A percentile compares a stretch with the other conserved stretches of the same genome.
Conservation (phyloP, 768 basidiomycete genomes). For the Tulasnella calospora region DNA sequence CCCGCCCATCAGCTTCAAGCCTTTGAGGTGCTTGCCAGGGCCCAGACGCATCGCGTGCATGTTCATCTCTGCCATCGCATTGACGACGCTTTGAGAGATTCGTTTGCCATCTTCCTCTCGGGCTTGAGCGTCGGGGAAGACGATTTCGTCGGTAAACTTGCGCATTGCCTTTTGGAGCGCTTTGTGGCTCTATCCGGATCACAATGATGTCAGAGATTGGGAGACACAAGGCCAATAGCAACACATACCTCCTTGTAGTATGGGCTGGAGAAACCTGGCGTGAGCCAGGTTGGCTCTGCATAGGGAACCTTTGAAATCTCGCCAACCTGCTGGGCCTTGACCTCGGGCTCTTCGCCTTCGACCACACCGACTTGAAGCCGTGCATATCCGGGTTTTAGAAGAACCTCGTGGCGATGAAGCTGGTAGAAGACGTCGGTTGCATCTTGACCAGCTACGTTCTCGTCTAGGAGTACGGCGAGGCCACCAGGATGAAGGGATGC, state of each 20-base stretch:
- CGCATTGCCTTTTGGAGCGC: conserved; percentile 72
- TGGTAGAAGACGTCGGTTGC: conserved; percentile 79
- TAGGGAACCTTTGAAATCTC: conserved; percentile 75
- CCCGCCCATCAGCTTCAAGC: conserved; percentile 69
- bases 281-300: conserved; percentile 80
- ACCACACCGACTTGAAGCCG: conserved; percentile 65
- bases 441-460: conserved; percentile 56
- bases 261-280: conserved; percentile 54
- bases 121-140: conserved; percentile 64
- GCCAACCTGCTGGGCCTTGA: conserved; percentile 54
- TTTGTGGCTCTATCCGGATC: conserved; percentile 48
- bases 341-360: conserved; percentile 50
- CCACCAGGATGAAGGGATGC: conserved; percentile 82
- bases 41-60: conserved; percentile 87
- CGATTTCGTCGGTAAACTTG: conserved; percentile 68
- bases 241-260: conserved; percentile 57
- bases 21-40: conserved; percentile 82
- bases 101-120: conserved; percentile 86
- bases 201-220: neutral
- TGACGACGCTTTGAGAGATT: conserved; percentile 76
- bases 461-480: conserved; percentile 30
- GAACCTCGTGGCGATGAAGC: conserved; percentile 76
- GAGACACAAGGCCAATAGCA: neutral
- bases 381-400: conserved; percentile 65
- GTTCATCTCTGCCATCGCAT: conserved; percentile 77